A percentile compares a stretch with the other conserved stretches of the same genome.
Evolutionary conservation across 768 basidiomycete genomes (phyloP).

Genomic region (Hygrophorus pudorinus): DNA sequence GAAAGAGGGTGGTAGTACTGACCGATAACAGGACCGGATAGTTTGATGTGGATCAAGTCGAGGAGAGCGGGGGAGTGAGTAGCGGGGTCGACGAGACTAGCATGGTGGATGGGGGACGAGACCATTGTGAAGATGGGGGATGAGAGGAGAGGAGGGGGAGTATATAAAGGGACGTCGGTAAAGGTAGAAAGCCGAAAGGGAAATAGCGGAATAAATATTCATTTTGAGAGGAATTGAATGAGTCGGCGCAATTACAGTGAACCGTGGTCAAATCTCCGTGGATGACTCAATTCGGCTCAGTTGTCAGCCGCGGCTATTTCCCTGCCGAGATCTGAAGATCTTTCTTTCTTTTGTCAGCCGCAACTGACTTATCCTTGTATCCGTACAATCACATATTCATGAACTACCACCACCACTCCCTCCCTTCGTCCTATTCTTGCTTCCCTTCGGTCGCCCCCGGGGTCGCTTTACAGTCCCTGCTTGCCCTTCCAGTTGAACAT

Average conservation of each 20-base stretch:
- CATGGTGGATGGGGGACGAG: conserved; percentile 29
- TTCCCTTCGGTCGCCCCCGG: conserved; percentile 60
- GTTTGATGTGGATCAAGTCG: conserved; percentile 57
- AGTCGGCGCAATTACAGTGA: no score
- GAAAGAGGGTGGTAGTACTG: no score
- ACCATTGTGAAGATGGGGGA: conserved; percentile 13
- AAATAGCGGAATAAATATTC: neutral
- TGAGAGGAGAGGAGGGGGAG: conserved; percentile 4
- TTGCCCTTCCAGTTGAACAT: conserved; percentile 15
- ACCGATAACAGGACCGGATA: conserved; percentile 58
- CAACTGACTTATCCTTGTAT: no score
- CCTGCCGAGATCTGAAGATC: no score
- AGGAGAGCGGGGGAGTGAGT: conserved; percentile 57
- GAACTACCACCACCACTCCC: neutral
- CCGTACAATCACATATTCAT: no score
- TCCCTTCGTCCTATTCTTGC: conserved; percentile 40
- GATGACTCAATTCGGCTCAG: no score
- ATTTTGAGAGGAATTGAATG: no score
- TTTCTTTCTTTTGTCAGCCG: no score
- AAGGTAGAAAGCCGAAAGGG: neutral
- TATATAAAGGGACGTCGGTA: neutral
- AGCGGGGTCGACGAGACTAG: conserved; percentile 51
- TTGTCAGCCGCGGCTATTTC: no score
- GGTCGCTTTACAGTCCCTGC: conserved; percentile 36
- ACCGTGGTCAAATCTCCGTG: no score